Evolutionary conservation across 306 rosid genomes (phyloP), one percentile per base, ranked within the genome.

Genomic region (Pyrus communis): DNA sequence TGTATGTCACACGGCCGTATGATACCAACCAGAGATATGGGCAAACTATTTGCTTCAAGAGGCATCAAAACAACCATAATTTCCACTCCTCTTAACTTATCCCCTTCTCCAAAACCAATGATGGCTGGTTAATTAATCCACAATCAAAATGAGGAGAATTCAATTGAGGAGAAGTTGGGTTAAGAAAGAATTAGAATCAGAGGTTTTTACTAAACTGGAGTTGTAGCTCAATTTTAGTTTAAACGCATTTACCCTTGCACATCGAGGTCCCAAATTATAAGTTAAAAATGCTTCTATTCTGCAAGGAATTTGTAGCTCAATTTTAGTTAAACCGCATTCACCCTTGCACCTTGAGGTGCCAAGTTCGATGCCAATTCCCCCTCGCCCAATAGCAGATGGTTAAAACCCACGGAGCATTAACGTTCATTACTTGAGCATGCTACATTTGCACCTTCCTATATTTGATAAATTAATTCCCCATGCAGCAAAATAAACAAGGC

Each of bases 1-100:
- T 40, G 64, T 2, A 78, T 81, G 85, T 79, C 83, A 8, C 83
- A 75, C 31, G 88, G 88, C 57, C 88, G 78, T 69, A 74, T 75
- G 83, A 84, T 84, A 45, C 88, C 88, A 4, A 81, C 79, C 85
- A 51, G 78, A 3, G 64, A n/a, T 27, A 30, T 52, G 8, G 28
- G 30, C 61, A 54, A 52, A 33, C 21, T 21, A 30, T 54, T 31
- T 52, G 21, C 31, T 54, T 71, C n/a, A 27, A 55, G 7, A 9
- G 25, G 60, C 14, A 49, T 70, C 25, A 70, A 70, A 14, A 27
- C 43, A 25, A 49, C 60, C 23, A 17, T 49, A 15, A 25, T 71
- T 54, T 31, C 51, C 2, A 33, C 65, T 6, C 64, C 75, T 54
- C 7, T 3, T 6, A 31, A 71, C 18, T 22, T 52, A 9, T 22